Evolutionary conservation across 176 grass and related monocot species (phyloP), one percentile per base, ranked within the genome.

Genomic region (Phoenix dactylifera): DNA sequence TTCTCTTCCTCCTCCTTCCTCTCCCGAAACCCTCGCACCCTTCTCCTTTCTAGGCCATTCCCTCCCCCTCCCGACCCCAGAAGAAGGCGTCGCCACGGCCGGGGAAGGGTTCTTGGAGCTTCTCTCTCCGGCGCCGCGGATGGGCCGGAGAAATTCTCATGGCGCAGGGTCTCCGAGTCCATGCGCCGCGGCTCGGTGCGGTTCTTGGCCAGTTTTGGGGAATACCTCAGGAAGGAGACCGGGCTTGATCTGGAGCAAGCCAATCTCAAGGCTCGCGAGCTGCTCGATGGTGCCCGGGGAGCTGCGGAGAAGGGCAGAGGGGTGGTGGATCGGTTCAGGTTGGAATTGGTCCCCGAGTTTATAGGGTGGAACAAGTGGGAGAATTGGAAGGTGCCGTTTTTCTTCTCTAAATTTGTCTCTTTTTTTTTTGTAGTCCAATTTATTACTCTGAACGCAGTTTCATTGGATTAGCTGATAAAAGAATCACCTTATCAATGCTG

Each of bases 341-440:
- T 39, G 14, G 64, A 68, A 24, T 52, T 16, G n/a, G 1, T 62
- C 26, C 64, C 74, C 24, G n/a, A 54, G 22, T 76, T 76, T 15
- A 23, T 69, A 6, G 55, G 62, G 59, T 76, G 74, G 74, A 76
- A 76, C 65, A 76, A 54, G 58, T 76, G 74, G 74, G 74, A 69
- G 24, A 52, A 68, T 44, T 76, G 74, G 70, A 62, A 73, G 70
- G 70, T 55, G 50, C 4, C 16, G 24, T 70, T 29, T n/a, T 59
- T 50, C 22, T 19, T 9, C 35, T 16, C 53, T 69, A 24, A 26
- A 19, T 55, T 7, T 25, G 20, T 16, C 6, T 50, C 23, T 28
- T 28, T 28, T 28, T 28, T 44, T 44, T 9, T 3, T 14, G 9
- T 44, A 44, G 35, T 44, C 9, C 2, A 44, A 44, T 44, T 9